Conservation (phyloP, 2,329 filamentous ascomycete genomes). For the Zasmidium citrigriseum region DNA sequence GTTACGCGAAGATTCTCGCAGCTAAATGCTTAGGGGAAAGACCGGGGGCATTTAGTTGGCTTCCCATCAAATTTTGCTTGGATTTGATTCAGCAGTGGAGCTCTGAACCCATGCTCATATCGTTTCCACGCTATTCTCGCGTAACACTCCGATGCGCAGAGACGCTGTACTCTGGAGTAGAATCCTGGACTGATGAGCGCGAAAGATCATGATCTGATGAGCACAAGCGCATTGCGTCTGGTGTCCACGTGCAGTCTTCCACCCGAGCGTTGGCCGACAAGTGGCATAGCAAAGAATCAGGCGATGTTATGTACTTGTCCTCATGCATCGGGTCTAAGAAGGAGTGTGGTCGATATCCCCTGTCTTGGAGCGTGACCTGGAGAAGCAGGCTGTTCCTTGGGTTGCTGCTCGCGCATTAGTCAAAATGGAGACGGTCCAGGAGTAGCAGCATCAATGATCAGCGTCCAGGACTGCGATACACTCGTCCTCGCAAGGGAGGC, state of each 20-base stretch:
- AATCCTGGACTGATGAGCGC: too few species aligned
- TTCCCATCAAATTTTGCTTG: too few species aligned
- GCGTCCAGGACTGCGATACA: neutral
- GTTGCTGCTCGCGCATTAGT: neutral
- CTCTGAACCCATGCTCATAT: too few species aligned
- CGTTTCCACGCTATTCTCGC: too few species aligned
- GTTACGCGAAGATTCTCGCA: too few species aligned
- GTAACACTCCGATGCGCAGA: too few species aligned
- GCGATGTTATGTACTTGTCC: neutral
- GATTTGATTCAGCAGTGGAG: too few species aligned
- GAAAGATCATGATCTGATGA: too few species aligned
- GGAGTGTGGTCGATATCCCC: neutral
- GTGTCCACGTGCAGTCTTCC: neutral
- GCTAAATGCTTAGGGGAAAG: too few species aligned
- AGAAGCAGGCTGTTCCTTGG: neutral
- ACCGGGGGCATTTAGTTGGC: too few species aligned
- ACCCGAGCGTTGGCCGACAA: neutral
- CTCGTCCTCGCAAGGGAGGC: neutral
- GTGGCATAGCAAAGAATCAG: neutral
- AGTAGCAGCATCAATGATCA: neutral
- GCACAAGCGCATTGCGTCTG: too few species aligned
- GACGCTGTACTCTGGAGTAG: too few species aligned
- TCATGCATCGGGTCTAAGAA: neutral
- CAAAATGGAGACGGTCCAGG: neutral
- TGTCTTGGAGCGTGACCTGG: neutral